A percentile compares a stretch with the other conserved stretches of the same genome.
These are phyloP conservation scores for Dorcoceras hygrometricum DNA, from an alignment of 257 asterid genomes.

Conservation along the genomic window DNA sequence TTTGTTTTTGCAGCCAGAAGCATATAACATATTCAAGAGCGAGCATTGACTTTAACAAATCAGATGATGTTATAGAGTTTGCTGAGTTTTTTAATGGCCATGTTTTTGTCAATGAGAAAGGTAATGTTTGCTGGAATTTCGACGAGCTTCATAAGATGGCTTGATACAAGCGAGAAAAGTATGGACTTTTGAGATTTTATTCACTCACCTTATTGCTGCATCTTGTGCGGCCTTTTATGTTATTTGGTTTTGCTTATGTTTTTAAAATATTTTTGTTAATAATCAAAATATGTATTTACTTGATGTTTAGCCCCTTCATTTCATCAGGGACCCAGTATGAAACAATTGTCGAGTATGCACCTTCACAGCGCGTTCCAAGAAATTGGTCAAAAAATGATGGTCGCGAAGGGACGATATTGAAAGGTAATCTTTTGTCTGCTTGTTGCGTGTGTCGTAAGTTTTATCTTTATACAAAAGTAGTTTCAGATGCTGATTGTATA, in stretches of 20 bases:
- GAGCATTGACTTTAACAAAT: conserved; percentile 64
- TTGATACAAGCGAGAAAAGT: neutral
- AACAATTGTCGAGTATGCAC: conserved; percentile 91
- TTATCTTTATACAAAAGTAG: neutral
- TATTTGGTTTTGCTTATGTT: conserved; percentile 14
- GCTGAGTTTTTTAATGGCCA: conserved; percentile 92
- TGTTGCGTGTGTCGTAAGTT: neutral
- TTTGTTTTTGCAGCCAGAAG: conserved; percentile 70
- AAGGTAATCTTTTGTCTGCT: conserved; percentile 49
- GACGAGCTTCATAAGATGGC: conserved; percentile 22
- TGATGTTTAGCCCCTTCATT: conserved; percentile 12
- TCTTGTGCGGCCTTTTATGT: neutral
- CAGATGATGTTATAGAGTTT: conserved; percentile 88
- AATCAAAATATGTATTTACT: neutral
- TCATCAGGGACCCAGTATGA: conserved; percentile 81
- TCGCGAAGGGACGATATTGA: conserved; percentile 85
- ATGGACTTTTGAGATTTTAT: conserved; percentile 9
- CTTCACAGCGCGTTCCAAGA: conserved; percentile 94
- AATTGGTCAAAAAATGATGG: conserved; percentile 90
- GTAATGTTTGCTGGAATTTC: conserved; percentile 35
- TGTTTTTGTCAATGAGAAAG: conserved; percentile 93
- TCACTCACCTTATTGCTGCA: conserved; percentile 5
- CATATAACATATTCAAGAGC: conserved; percentile 68
- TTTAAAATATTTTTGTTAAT: neutral
- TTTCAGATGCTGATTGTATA: conserved; percentile 23